Percentiles rank a stretch among this genome's conserved stretches.
phyloP scores from a whole-genome alignment of 176 grass and related monocot species.

The Carex parvula region DNA sequence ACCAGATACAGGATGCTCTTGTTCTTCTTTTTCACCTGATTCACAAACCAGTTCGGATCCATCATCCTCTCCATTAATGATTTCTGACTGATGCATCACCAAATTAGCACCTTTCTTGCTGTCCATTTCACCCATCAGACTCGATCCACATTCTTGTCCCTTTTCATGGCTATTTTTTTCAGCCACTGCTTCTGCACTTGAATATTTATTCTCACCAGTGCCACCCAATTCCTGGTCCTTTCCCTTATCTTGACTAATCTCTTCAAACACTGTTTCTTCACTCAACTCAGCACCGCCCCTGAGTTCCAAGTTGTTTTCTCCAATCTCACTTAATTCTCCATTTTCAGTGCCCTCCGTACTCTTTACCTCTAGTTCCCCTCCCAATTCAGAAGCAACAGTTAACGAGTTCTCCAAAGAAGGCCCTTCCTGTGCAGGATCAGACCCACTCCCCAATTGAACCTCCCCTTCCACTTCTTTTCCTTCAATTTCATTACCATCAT shows the following conservation, averaged over 20 bases:
- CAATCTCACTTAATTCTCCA: slow-evolving; percentile 20
- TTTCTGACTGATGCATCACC: background rate
- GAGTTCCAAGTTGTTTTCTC: background rate
- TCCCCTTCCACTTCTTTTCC: background rate
- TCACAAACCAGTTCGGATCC: slow-evolving; percentile 2
- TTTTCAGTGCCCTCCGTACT: slow-evolving; percentile 5
- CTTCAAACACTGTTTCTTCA: slow-evolving; percentile 8
- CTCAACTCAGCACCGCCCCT: background rate
- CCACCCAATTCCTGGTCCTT: background rate
- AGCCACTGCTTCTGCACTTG: background rate
- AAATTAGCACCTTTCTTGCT: background rate
- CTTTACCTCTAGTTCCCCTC: background rate
- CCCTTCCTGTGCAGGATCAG: background rate
- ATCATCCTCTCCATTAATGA: slow-evolving; percentile 8
- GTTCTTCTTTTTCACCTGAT: background rate
- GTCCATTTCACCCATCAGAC: background rate
- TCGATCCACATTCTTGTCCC: background rate
- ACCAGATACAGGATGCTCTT: slow-evolving; percentile 6
- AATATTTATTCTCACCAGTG: background rate
- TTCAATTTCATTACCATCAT: background rate
- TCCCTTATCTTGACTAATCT: background rate
- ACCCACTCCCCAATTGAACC: slow-evolving; percentile 16
- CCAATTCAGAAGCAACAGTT: slow-evolving; percentile 26
- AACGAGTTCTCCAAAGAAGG: background rate
- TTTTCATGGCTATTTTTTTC: background rate